phyloP scores from a whole-genome alignment of 2,329 filamentous ascomycete species.

The Epicoccum sorghinum region DNA sequence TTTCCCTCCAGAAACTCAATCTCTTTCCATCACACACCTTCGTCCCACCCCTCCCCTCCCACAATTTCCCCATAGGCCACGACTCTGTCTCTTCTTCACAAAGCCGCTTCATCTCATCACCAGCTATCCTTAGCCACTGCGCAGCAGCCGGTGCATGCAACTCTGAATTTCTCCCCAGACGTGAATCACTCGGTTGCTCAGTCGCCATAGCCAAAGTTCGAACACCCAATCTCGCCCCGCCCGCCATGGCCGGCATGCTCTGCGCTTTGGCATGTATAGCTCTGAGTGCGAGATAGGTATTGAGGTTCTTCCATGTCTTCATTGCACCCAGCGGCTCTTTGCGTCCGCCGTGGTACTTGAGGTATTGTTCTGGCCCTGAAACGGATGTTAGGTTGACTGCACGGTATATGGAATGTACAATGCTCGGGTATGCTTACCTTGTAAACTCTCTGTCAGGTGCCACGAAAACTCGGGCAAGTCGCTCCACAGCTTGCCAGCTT shows the following conservation, averaged over 20 bases:
- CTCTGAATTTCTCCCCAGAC: conserved; percentile 2
- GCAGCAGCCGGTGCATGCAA: conserved; percentile 14
- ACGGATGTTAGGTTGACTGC: neutral
- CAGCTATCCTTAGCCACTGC: conserved; percentile 12
- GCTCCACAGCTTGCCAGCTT: conserved; percentile 5
- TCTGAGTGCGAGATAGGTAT: conserved; percentile 10
- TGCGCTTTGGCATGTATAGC: conserved; percentile 3
- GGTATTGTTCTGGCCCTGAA: conserved; percentile 2
- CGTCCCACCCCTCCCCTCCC: neutral
- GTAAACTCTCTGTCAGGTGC: conserved; percentile 5
- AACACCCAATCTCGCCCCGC: neutral
- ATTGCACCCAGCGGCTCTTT: neutral
- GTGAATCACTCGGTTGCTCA: conserved; percentile 1
- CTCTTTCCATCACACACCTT: conserved; percentile 4
- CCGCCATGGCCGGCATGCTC: conserved; percentile 3
- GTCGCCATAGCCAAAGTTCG: conserved; percentile 2
- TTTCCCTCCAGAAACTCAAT: conserved; percentile 2
- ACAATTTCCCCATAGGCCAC: conserved; percentile 1
- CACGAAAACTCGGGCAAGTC: conserved; percentile 3
- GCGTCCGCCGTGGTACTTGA: neutral
- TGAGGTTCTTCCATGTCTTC: conserved; percentile 10
- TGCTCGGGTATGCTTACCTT: neutral
- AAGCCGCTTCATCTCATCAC: conserved; percentile 5
- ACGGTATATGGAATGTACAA: neutral
- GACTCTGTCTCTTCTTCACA: conserved; percentile 2